Base-by-base conservation (phyloP, 2,329 filamentous ascomycete genomes). In the Lasiodiplodia sp. region DNA sequence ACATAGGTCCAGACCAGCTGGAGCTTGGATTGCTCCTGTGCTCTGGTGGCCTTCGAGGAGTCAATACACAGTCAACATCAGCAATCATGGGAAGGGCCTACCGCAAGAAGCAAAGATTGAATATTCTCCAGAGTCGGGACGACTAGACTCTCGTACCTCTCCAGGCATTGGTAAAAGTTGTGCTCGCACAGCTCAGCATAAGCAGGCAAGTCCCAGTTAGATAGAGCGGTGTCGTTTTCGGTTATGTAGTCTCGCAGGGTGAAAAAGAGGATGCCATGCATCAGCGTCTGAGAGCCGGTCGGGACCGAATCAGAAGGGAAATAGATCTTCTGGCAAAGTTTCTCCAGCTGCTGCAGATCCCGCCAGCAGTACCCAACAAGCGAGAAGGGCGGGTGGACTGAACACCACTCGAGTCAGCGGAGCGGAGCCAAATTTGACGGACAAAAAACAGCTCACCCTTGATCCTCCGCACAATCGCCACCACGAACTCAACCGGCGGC, bases 301-400 rank as follows among this genome's bases (percentile, higher is more conserved):
- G 80, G 78, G 64, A 79, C 82, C 12, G 82, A 79, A 12, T 83
- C 79, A 0, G 78, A 78, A 16, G 78, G 78, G 66, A 83, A 83
- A 69, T 83, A 83, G 0, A 84, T 74, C 53, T 78, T 76, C 31
- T 79, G 80, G 70, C 82, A 83, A 18, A 66, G 63, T 8, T 12
- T n/a, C 23, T 66, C 63, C 3, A 66, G 52, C 18, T 55, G 63
- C 14, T 38, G n/a, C 10, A 56, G 63, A 2, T 55, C 31, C 12
- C 34, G 16, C 51, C 49, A 66, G 51, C 51, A 66, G 16, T 55
- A 66, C 25, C 31, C 37, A 3, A 66, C 51, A 2, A 66, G 49
- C 7, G 63, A 66, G 63, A 66, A 66, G 14, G 60, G 60, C 28
- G 60, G 60, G 5, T 64, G 47, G 25, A 52, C 66, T 67, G 28